phyloP scores from a whole-genome alignment of 2,329 filamentous ascomycete genomes.

The Venturiaceae sp. region DNA sequence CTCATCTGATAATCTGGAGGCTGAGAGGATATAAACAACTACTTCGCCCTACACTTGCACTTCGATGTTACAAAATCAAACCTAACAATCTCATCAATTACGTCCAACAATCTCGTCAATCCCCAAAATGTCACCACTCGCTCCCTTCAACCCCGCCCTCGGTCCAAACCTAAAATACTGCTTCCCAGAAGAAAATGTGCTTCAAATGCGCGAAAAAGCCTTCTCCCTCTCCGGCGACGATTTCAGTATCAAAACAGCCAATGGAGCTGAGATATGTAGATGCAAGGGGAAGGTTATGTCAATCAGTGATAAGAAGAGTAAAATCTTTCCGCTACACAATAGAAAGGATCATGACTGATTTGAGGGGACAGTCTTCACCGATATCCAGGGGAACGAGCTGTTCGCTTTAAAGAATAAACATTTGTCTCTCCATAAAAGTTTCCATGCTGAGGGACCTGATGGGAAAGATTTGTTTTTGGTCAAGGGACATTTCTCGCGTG shows the following conservation, averaged over 20 bases:
- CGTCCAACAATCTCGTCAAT: too few relatives aligned
- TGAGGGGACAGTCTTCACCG: slow-evolving; percentile 32
- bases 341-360: background rate
- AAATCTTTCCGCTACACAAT: slow-evolving; percentile 7
- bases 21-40: too few relatives aligned
- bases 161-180: slow-evolving; percentile 20
- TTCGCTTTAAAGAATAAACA: slow-evolving; percentile 49
- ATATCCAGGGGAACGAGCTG: slow-evolving; percentile 43
- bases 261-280: slow-evolving; percentile 44
- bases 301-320: slow-evolving; percentile 44
- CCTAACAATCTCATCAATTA: too few relatives aligned
- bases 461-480: slow-evolving; percentile 44
- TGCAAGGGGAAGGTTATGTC: slow-evolving; percentile 47
- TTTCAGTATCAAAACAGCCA: slow-evolving; percentile 50
- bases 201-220: slow-evolving; percentile 47
- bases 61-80: too few relatives aligned
- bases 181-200: slow-evolving; percentile 35
- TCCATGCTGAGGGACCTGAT: slow-evolving; percentile 35
- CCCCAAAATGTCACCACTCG: slow-evolving; percentile 12
- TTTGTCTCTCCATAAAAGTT: slow-evolving; percentile 43
- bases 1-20: too few relatives aligned
- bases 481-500: slow-evolving; percentile 20
- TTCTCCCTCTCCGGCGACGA: slow-evolving; percentile 53
- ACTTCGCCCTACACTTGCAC: too few relatives aligned
- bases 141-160: slow-evolving; percentile 17